Evolutionary conservation across 2,329 filamentous ascomycete species (phyloP).

Genomic region (Grosmannia penicillata): DNA sequence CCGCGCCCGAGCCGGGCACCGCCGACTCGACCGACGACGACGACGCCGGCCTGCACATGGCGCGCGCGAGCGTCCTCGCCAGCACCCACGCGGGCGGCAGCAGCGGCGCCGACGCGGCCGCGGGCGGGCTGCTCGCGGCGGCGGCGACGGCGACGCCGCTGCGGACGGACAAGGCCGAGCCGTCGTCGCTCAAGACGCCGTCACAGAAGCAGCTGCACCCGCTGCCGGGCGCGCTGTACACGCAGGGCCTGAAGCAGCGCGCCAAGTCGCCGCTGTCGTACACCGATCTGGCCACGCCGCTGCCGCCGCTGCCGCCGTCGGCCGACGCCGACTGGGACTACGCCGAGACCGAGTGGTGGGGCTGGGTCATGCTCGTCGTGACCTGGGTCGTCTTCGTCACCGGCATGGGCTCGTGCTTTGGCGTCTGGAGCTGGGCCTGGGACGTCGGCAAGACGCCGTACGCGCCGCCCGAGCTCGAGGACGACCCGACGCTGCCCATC

Average conservation of each 20-base stretch:
- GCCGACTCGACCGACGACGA: constrained; percentile 70
- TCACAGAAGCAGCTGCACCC: background rate
- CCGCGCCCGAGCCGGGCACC: constrained; percentile 28
- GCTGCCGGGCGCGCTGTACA: constrained; percentile 12
- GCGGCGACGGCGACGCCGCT: background rate
- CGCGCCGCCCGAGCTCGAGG: constrained; percentile 85
- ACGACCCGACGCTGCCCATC: constrained; percentile 87
- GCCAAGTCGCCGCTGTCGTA: constrained; percentile 47
- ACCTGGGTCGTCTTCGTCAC: constrained; percentile 96
- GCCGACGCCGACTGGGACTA: constrained; percentile 64
- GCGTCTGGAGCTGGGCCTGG: constrained; percentile 98
- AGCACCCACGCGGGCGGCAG: too few species aligned
- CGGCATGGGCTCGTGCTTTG: constrained; percentile 90
- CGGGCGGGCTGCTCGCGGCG: background rate
- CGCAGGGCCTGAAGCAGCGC: constrained; percentile 10
- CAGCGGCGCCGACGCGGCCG: too few species aligned
- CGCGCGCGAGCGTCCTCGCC: too few species aligned
- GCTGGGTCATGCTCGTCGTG: constrained; percentile 78
- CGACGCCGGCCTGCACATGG: constrained; percentile 39
- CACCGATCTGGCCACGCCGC: constrained; percentile 25
- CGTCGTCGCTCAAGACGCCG: constrained; percentile 9
- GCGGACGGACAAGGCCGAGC: background rate
- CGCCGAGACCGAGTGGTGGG: constrained; percentile 93
- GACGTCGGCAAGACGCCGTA: constrained; percentile 94
- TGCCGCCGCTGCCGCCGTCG: constrained; percentile 15